Conservation (phyloP, 441 rosid species). For the Jatropha multifida region DNA sequence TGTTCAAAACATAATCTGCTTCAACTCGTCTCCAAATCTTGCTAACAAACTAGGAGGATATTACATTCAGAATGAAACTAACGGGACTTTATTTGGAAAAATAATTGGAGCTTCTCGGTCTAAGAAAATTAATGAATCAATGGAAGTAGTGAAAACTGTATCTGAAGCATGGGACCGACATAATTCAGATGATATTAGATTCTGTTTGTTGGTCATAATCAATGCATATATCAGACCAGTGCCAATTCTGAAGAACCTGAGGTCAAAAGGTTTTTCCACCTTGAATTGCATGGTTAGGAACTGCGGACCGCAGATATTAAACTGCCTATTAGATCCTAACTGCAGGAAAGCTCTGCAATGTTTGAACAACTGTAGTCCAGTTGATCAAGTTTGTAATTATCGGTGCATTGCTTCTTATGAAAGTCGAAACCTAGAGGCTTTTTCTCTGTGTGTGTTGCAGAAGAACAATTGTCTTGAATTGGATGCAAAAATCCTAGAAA, state of each 20-base stretch:
- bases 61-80: slow-evolving; percentile 32
- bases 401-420: slow-evolving; percentile 90
- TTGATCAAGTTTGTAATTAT: slow-evolving; percentile 90
- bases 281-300: slow-evolving; percentile 76
- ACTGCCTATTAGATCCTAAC: slow-evolving; percentile 77
- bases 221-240: slow-evolving; percentile 83
- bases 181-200: slow-evolving; percentile 84
- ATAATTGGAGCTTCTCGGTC: slow-evolving; percentile 26
- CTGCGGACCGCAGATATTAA: slow-evolving; percentile 78
- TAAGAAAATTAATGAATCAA: slow-evolving; percentile 39
- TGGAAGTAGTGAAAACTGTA: slow-evolving; percentile 56
- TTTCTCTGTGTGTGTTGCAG: slow-evolving; percentile 81
- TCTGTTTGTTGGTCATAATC: slow-evolving; percentile 72
- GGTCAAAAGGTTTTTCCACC: slow-evolving; percentile 88
- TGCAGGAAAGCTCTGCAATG: slow-evolving; percentile 93
- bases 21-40: slow-evolving; percentile 51
- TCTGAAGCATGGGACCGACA: slow-evolving; percentile 78
- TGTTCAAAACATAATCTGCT: slow-evolving; percentile 61
- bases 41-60: slow-evolving; percentile 62
- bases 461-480: slow-evolving; percentile 77
- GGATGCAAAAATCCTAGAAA: slow-evolving; percentile 74
- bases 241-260: slow-evolving; percentile 63
- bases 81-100: slow-evolving; percentile 34
- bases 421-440: slow-evolving; percentile 79
- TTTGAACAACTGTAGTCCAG: slow-evolving; percentile 86